Conservation (phyloP, 169 alveolate genomes). For the Eimeria praecox region DNA sequence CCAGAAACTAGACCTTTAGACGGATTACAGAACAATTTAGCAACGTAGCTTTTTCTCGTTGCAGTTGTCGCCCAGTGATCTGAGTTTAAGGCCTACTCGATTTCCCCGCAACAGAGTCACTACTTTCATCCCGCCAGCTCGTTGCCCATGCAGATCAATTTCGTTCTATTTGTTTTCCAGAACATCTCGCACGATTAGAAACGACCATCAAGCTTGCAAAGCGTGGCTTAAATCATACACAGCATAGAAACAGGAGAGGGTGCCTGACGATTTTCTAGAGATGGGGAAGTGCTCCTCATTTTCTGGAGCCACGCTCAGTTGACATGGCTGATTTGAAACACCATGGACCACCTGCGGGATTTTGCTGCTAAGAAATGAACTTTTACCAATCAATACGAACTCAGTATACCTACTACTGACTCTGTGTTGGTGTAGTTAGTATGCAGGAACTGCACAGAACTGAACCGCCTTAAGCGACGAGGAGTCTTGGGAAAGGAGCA, state of each 20-base stretch:
- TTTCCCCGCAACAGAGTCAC: not conserved
- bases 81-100: too few species aligned
- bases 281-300: not conserved
- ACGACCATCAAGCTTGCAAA: not conserved
- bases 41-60: too few species aligned
- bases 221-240: not conserved
- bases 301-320: not conserved
- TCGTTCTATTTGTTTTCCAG: not conserved
- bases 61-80: too few species aligned
- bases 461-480: not conserved
- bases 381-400: not conserved
- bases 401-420: not conserved
- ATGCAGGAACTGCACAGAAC: not conserved
- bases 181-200: not conserved
- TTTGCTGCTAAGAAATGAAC: not conserved
- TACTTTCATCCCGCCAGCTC: too few species aligned
- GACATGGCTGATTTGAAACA: not conserved
- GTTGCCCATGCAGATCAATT: too few species aligned
- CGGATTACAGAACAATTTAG: too few species aligned
- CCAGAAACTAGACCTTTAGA: too few species aligned
- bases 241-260: not conserved
- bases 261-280: not conserved
- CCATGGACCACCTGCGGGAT: not conserved
- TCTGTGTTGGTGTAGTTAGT: not conserved
- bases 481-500: too few species aligned